Conservation (phyloP, 805 yeast genomes). For the Candida xyloterini region DNA sequence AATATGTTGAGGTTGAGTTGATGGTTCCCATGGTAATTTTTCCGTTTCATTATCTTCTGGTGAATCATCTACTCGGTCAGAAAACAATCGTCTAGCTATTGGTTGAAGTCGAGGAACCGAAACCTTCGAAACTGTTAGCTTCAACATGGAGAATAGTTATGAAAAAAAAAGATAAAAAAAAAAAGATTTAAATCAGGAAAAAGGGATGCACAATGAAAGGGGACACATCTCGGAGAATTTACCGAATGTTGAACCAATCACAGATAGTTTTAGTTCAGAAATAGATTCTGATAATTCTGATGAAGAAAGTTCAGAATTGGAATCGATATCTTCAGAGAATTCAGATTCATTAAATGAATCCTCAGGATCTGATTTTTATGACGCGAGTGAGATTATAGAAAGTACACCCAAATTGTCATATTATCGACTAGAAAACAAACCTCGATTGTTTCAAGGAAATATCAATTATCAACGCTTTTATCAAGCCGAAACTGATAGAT, state of each 20-base stretch:
- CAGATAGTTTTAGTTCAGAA: background rate
- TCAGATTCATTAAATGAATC: background rate
- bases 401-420: conserved; percentile 9
- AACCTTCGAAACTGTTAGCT: conserved; percentile 1
- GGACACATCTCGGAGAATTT: background rate
- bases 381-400: conserved; percentile 8
- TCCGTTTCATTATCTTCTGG: background rate
- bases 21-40: conserved; percentile 14
- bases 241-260: background rate
- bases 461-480: conserved; percentile 19
- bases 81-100: background rate
- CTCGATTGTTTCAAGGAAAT: conserved; percentile 22
- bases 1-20: conserved; percentile 15
- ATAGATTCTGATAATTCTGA: background rate
- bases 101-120: background rate
- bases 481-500: conserved; percentile 13
- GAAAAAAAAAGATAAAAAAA: background rate
- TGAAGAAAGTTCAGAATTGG: background rate
- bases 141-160: conserved; percentile 4
- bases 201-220: conserved; percentile 1
- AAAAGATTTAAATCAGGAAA: conserved; percentile 2
- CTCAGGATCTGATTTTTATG: conserved; percentile 4
- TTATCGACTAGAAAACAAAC: conserved; percentile 12
- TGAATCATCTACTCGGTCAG: conserved; percentile 3
- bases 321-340: background rate